A percentile compares a stretch with the other conserved stretches of the same genome.
These are phyloP conservation scores for Anthostomella pinea DNA, from an alignment of 2,329 filamentous ascomycete species.

Conservation along the genomic window DNA sequence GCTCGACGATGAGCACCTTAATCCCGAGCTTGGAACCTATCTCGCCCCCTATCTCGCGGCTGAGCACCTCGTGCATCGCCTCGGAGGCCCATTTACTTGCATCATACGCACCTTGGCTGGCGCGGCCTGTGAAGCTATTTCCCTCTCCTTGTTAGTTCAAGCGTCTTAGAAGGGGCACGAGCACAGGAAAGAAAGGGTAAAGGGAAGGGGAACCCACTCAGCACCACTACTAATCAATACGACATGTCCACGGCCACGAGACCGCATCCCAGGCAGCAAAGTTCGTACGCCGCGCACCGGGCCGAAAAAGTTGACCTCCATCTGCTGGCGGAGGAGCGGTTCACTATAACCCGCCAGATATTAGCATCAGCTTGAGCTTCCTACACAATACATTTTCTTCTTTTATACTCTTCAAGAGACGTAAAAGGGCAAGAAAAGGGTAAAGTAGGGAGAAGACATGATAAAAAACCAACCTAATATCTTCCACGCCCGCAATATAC, in stretches of 20 bases:
- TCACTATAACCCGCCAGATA: slow-evolving; percentile 7
- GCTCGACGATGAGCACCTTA: slow-evolving; percentile 14
- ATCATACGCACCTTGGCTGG: slow-evolving; percentile 9
- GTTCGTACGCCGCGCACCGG: slow-evolving; percentile 12
- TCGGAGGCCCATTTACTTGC: slow-evolving; percentile 15
- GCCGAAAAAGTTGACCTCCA: slow-evolving; percentile 14
- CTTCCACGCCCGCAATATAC: slow-evolving; percentile 9
- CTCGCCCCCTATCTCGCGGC: slow-evolving; percentile 12
- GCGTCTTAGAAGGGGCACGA: neutral
- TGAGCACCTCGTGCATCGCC: slow-evolving; percentile 10
- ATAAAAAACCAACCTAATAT: slow-evolving; percentile 10
- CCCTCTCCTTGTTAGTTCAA: slow-evolving; percentile 5
- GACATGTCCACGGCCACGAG: slow-evolving; percentile 9
- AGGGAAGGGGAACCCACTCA: slow-evolving; percentile 3
- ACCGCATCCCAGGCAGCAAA: slow-evolving; percentile 8
- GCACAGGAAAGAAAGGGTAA: slow-evolving; percentile 1
- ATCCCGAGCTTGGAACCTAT: slow-evolving; percentile 11
- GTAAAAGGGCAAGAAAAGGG: neutral
- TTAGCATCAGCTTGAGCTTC: slow-evolving; percentile 4
- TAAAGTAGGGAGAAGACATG: slow-evolving; percentile 3
- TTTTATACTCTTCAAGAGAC: slow-evolving; percentile 1
- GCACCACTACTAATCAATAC: slow-evolving; percentile 13
- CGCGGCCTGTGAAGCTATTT: slow-evolving; percentile 11
- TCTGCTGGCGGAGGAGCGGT: slow-evolving; percentile 9
- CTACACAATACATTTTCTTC: neutral